These are phyloP conservation scores for Guyanaporus albipodus DNA, from an alignment of 768 basidiomycete species.

Conservation along the genomic window DNA sequence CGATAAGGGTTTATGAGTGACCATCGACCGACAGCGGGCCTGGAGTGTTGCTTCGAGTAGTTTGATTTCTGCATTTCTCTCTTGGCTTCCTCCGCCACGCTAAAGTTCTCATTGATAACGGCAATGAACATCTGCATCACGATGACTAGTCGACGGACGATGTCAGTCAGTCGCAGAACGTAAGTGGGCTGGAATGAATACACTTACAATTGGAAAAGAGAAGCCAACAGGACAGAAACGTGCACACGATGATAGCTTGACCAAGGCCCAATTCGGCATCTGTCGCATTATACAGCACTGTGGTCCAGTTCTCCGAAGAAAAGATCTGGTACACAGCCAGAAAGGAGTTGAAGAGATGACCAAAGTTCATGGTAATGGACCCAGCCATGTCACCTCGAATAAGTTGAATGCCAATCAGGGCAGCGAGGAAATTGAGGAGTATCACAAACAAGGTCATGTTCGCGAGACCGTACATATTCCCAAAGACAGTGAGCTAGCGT, in stretches of 20 bases:
- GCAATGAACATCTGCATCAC: slow-evolving; percentile 95
- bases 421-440: slow-evolving; percentile 80
- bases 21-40: slow-evolving; percentile 50
- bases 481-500: slow-evolving; percentile 76
- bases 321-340: slow-evolving; percentile 85
- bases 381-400: slow-evolving; percentile 74
- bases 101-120: slow-evolving; percentile 94
- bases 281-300: slow-evolving; percentile 60
- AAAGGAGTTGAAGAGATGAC: slow-evolving; percentile 79
- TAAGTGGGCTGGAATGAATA: background rate
- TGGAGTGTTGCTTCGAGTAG: slow-evolving; percentile 59
- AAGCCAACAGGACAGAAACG: slow-evolving; percentile 82
- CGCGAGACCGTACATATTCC: slow-evolving; percentile 82
- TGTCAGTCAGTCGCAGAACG: background rate
- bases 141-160: slow-evolving; percentile 54
- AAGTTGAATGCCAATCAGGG: slow-evolving; percentile 78
- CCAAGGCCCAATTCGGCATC: slow-evolving; percentile 56
- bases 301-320: slow-evolving; percentile 94
- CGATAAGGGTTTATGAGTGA: slow-evolving; percentile 80
- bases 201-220: slow-evolving; percentile 85
- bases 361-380: slow-evolving; percentile 62
- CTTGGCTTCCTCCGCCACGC: slow-evolving; percentile 88
- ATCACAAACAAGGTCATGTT: slow-evolving; percentile 95
- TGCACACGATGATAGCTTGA: slow-evolving; percentile 63
- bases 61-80: slow-evolving; percentile 71